Percentiles rank a stretch among this genome's conserved stretches.
Evolutionary conservation across 164 flowering plant genomes (phyloP).

Genomic region (Sextonia rubra): DNA sequence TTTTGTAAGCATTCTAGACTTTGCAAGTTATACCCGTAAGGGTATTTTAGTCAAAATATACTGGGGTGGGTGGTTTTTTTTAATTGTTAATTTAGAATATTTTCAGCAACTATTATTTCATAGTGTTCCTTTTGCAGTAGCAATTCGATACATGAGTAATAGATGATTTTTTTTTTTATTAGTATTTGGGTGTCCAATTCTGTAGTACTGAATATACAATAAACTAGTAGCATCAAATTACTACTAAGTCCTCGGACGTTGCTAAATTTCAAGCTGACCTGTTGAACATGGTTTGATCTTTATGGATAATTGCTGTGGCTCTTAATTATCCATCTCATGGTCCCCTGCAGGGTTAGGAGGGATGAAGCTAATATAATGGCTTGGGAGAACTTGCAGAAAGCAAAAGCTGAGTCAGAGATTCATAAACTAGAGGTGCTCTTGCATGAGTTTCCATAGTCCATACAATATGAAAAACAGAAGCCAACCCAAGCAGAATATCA

Average conservation of each 20-base stretch:
- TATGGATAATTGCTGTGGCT: no score
- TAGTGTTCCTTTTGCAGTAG: not conserved
- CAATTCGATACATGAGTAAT: not conserved
- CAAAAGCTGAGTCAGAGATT: conserved; percentile 94
- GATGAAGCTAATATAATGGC: conserved; percentile 94
- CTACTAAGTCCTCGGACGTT: no score
- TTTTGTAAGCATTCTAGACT: not conserved
- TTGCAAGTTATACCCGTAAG: not conserved
- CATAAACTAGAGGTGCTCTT: conserved; percentile 80
- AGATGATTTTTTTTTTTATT: no score
- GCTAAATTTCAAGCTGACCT: no score
- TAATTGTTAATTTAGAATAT: not conserved
- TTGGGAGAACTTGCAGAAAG: conserved; percentile 98
- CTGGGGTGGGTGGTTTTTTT: not conserved
- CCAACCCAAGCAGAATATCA: not conserved
- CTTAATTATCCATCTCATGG: no score
- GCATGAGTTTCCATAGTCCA: not conserved
- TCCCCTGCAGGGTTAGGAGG: conserved; percentile 46
- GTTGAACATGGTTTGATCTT: no score
- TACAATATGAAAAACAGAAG: not conserved
- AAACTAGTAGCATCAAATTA: no score
- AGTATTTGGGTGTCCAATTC: no score
- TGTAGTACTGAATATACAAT: no score
- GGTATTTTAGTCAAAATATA: not conserved
- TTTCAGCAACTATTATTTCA: not conserved